A percentile compares a stretch with the other conserved stretches of the same genome.
Conservation (phyloP, 768 basidiomycete genomes). For the Collybiopsis confluens region DNA sequence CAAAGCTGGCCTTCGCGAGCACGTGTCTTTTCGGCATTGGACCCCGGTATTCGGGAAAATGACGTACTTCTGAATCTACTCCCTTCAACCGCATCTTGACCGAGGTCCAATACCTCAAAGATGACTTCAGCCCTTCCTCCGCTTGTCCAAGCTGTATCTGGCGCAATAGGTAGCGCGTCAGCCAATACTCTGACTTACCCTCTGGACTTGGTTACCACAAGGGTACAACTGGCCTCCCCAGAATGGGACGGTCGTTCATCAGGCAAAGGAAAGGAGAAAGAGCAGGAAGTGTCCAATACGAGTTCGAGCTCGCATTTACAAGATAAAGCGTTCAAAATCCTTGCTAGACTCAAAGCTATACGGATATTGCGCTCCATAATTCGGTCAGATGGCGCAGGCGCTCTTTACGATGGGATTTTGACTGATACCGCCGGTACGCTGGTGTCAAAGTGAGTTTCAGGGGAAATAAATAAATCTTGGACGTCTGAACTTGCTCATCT, state of each 20-base stretch:
- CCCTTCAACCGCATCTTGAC: too few relatives aligned
- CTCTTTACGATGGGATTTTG: slow-evolving; percentile 47
- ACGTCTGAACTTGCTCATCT: not conserved
- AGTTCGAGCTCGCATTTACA: not conserved
- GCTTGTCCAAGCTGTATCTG: slow-evolving; percentile 54
- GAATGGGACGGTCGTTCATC: not conserved
- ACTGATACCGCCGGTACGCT: slow-evolving; percentile 52
- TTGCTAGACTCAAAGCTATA: slow-evolving; percentile 27
- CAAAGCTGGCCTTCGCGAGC: too few relatives aligned
- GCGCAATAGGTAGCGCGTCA: slow-evolving; percentile 50
- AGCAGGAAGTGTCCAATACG: slow-evolving; percentile 2
- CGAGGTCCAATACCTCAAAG: too few relatives aligned
- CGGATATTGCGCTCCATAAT: slow-evolving; percentile 34
- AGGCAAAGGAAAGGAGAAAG: not conserved
- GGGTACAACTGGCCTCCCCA: slow-evolving; percentile 37
- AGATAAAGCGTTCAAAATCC: slow-evolving; percentile 14
- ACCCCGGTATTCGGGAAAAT: too few relatives aligned
- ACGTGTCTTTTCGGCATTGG: too few relatives aligned
- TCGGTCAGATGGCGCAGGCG: slow-evolving; percentile 34
- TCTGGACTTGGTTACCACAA: slow-evolving; percentile 53
- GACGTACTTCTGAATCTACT: too few relatives aligned
- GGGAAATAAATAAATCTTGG: too few relatives aligned
- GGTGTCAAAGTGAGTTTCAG: slow-evolving; percentile 42
- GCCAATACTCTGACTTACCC: slow-evolving; percentile 54
- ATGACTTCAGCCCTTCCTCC: slow-evolving; percentile 62